Evolutionary conservation across 2,329 filamentous ascomycete genomes (phyloP).

Genomic region (Beauveria scarabaeidicola): DNA sequence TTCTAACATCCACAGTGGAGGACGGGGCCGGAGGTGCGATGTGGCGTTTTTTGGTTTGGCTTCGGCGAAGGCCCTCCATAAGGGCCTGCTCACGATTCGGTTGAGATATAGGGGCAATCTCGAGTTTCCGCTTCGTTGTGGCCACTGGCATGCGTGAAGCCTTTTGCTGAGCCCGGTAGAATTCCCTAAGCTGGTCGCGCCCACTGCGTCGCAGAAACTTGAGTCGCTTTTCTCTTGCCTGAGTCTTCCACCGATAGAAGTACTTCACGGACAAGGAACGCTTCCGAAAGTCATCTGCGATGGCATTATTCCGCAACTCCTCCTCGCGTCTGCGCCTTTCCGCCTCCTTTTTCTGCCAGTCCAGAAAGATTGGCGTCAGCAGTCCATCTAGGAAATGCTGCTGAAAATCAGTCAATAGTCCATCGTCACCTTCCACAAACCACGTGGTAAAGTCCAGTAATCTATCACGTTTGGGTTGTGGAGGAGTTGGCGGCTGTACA

Average conservation of each 20-base stretch:
- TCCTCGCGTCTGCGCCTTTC: constrained; percentile 38
- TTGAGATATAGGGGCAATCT: constrained; percentile 1
- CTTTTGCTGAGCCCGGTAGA: constrained; percentile 31
- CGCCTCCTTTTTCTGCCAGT: constrained; percentile 31
- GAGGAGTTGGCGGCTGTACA: constrained; percentile 9
- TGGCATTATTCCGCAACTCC: constrained; percentile 35
- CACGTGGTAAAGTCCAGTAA: constrained; percentile 44
- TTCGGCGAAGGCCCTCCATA: constrained; percentile 5
- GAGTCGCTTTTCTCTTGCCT: constrained; percentile 38
- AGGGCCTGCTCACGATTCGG: constrained; percentile 3
- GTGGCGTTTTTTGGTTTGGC: not conserved
- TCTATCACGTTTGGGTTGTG: constrained; percentile 27
- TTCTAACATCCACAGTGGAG: not conserved
- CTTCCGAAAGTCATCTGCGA: constrained; percentile 39
- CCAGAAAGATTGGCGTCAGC: constrained; percentile 32
- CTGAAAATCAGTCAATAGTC: constrained; percentile 43
- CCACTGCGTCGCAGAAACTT: constrained; percentile 43
- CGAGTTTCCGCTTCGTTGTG: constrained; percentile 15
- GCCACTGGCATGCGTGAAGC: constrained; percentile 14
- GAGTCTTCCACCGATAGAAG: constrained; percentile 48
- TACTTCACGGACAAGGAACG: constrained; percentile 45
- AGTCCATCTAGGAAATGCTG: constrained; percentile 37
- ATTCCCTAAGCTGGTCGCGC: constrained; percentile 41
- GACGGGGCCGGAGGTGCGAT: constrained; percentile 17
- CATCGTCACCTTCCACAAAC: constrained; percentile 46